Evolutionary conservation across 2,329 filamentous ascomycete species (phyloP).

Genomic region (Trichoderma aggressivum): DNA sequence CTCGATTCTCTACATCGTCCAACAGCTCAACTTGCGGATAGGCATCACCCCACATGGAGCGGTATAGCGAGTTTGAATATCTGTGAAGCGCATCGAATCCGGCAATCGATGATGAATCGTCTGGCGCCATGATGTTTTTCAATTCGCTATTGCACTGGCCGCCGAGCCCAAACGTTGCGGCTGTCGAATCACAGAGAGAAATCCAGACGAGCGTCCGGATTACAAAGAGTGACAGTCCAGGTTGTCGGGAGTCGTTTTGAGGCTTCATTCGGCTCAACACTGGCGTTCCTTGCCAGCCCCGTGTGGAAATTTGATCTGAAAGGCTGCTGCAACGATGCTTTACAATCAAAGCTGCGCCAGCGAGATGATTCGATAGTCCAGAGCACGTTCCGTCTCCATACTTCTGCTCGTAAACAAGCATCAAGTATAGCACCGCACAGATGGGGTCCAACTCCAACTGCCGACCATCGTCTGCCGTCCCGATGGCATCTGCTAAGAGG

Average conservation of each 20-base stretch:
- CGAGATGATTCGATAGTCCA: conserved; percentile 32
- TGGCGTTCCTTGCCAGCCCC: conserved; percentile 6
- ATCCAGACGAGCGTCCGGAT: conserved; percentile 36
- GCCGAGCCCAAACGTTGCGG: conserved; percentile 32
- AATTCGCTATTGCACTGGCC: conserved; percentile 32
- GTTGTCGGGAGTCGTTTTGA: conserved; percentile 2
- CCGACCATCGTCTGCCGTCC: conserved; percentile 19
- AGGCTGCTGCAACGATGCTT: conserved; percentile 26
- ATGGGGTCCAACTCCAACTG: conserved; percentile 31
- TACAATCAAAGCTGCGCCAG: conserved; percentile 32
- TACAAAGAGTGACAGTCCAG: conserved; percentile 30
- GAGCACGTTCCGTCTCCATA: conserved; percentile 34
- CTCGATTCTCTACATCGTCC: conserved; percentile 36
- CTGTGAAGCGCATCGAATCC: conserved; percentile 30
- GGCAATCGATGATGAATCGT: conserved; percentile 18
- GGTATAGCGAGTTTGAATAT: conserved; percentile 34
- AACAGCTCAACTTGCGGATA: conserved; percentile 35
- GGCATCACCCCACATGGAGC: conserved; percentile 32
- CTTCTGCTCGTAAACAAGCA: conserved; percentile 38
- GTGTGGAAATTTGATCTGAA: not conserved
- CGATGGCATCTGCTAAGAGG: conserved; percentile 31
- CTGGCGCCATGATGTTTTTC: conserved; percentile 16
- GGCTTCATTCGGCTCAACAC: not conserved
- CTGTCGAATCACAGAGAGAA: conserved; percentile 30
- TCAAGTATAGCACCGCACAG: conserved; percentile 33